Evolutionary conservation across 148 eudicot species (phyloP), one percentile per base, ranked within the genome.

Genomic region (Bassia scoparia): DNA sequence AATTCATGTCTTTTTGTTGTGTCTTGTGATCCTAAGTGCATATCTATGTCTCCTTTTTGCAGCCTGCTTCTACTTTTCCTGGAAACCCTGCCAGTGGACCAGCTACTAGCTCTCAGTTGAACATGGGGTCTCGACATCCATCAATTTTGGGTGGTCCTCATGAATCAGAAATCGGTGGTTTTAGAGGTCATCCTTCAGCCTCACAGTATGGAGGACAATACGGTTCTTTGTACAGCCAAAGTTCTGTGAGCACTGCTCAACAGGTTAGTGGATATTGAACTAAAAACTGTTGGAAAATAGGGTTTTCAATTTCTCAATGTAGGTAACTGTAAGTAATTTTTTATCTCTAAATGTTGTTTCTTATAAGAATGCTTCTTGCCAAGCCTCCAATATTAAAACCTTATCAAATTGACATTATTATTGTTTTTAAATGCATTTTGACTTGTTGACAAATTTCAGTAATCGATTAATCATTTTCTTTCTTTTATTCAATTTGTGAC

Each of bases 181-280:
- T 80, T 72, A 86, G 91, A 80, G 75, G 79, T 34, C 93, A 89
- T 78, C 81, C 83, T 33, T 74, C 90, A 48, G 69, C 90, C 23
- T 60, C 84, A 49, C 94, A 85, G 76, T 93, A 86, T 81, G 92
- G 86, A 44, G 92, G 92, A 52, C 95, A 89, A 69, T 93, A 89
- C 74, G 81, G 80, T 69, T 86, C 92, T 35, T 83, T 86, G 43
- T 93, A 93, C 84, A 88, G 86, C 43, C 83, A 93, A 44, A 61
- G 89, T 81, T 84, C 86, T 58, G 59, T 85, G 49, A 77, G 81
- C 68, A 75, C 80, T 68, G 86, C 83, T 55, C 97, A 88, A 56
- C 96, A 90, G 98, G 98, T 93, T 54, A 63, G 84, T 70, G 30
- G 30, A 67, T 37, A 35, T 2, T 21, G 1, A 20, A 3, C 35